phyloP scores from a whole-genome alignment of 2,329 filamentous ascomycete genomes.

The Apiospora kogelbergensis region DNA sequence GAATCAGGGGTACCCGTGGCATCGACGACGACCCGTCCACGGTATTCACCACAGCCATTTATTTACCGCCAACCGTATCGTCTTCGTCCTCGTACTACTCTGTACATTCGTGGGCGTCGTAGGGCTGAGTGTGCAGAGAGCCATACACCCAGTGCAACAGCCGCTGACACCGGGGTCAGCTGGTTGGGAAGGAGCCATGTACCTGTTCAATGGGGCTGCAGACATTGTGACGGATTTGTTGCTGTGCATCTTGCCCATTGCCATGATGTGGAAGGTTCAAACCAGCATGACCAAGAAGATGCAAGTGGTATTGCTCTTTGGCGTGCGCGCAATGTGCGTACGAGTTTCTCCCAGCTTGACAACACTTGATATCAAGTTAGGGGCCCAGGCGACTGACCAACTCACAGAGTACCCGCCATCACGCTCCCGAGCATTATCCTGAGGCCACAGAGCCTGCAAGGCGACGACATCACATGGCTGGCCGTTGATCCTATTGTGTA shows the following conservation, averaged over 20 bases:
- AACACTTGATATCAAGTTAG: neutral
- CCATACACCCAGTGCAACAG: neutral
- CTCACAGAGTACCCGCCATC: neutral
- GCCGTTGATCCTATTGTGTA: slow-evolving; percentile 11
- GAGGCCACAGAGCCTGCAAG: neutral
- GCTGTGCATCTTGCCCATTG: slow-evolving; percentile 16
- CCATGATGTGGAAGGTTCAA: slow-evolving; percentile 19
- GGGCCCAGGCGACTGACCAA: neutral
- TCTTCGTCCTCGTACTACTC: neutral
- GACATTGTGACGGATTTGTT: slow-evolving; percentile 15
- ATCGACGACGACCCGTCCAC: neutral
- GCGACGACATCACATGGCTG: slow-evolving; percentile 14
- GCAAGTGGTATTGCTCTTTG: slow-evolving; percentile 9
- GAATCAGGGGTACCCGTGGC: neutral
- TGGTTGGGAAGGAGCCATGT: neutral
- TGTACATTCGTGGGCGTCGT: neutral
- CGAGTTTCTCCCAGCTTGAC: neutral
- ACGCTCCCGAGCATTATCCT: neutral
- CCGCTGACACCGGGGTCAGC: neutral
- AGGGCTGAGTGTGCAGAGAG: neutral
- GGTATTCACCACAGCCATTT: neutral
- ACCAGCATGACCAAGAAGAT: slow-evolving; percentile 12
- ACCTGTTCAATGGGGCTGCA: neutral
- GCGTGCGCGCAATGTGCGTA: slow-evolving; percentile 6
- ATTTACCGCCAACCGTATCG: neutral